Conservation (phyloP, 2,329 filamentous ascomycete genomes). For the Monosporascus sp. region DNA sequence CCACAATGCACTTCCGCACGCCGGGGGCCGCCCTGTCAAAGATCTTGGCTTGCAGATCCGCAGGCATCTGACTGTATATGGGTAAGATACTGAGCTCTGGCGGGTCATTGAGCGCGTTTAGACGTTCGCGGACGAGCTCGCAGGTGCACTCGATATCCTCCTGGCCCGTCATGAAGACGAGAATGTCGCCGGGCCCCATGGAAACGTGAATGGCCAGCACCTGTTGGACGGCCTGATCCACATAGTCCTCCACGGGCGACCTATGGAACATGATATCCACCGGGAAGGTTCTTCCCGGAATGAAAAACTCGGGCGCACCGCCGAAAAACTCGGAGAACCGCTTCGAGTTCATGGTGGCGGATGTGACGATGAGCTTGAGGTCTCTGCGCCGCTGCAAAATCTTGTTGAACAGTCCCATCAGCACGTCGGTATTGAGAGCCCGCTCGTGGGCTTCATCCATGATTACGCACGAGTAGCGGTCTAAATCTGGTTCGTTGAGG, state of each 20-base stretch:
- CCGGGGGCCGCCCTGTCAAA: constrained; percentile 88
- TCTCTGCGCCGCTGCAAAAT: constrained; percentile 85
- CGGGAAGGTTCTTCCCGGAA: constrained; percentile 92
- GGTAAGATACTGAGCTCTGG: constrained; percentile 92
- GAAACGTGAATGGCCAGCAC: constrained; percentile 94
- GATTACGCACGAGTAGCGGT: constrained; percentile 96
- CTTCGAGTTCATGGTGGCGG: constrained; percentile 97
- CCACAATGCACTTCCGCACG: constrained; percentile 94
- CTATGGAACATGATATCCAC: constrained; percentile 95
- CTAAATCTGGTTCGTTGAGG: constrained; percentile 84
- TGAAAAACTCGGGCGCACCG: constrained; percentile 92
- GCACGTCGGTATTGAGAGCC: constrained; percentile 90
- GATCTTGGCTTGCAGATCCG: constrained; percentile 94
- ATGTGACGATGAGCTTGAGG: constrained; percentile 94
- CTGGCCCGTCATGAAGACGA: constrained; percentile 99
- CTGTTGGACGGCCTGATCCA: constrained; percentile 94
- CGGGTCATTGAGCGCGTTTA: constrained; percentile 87
- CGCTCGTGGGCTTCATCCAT: constrained; percentile 99
- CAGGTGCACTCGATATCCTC: constrained; percentile 98
- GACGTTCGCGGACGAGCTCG: constrained; percentile 81
- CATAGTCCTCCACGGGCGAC: constrained; percentile 94
- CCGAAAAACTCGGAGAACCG: constrained; percentile 95
- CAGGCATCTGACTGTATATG: constrained; percentile 99
- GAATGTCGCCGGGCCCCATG: constrained; percentile 85
- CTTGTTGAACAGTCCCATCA: constrained; percentile 98